Base-by-base conservation (phyloP, 371 early-diverging fungal species). In the Mortierella sp. region DNA sequence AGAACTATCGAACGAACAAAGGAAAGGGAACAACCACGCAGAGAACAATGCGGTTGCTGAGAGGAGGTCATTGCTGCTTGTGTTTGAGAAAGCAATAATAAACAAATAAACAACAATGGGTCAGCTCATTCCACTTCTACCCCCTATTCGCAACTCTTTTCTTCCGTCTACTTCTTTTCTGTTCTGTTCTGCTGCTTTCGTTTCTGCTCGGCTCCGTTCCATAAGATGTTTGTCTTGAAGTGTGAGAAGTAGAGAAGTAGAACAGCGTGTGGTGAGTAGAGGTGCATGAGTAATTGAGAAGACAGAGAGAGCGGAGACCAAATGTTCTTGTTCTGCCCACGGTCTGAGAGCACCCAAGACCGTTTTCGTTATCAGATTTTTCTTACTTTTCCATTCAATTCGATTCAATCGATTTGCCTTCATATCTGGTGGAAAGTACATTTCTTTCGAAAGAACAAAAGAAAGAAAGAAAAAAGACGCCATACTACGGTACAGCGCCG, bases 361-460 rank as follows among this genome's bases (percentile, higher is more conserved):
- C 42, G 24, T 68, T 68, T 68, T 68, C 42, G 68, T 68, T 68
- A 68, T 68, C 68, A 68, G 68, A 68, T 68, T 68, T 21, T 24
- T 24, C 1, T 24, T 9, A 42, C 19, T 24, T 38, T 68, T 38
- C 68, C 21, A 24, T 42, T 42, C 68, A 42, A 34, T 68, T 24
- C 68, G 38, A 24, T 42, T 50, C 42, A 21, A 19, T 21, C 34
- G 7, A 5, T 8, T 7, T 34, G 42, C 42, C 42, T 31, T 3
- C 42, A 68, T 68, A 68, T 68, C 68, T 42, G 42, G 38, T 34
- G 21, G 34, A 63, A 63, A 9, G 21, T 60, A 13, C 1, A 2
- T 19, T 63, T 63, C 16, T 31, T 68, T 68, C 44, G 68, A 68
- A 38, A 68, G 21, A 68, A 38, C 50, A 50, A 48, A 8, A 48